Evolutionary conservation across 176 grass and related monocot genomes (phyloP).

Genomic region (Leersia perrieri): DNA sequence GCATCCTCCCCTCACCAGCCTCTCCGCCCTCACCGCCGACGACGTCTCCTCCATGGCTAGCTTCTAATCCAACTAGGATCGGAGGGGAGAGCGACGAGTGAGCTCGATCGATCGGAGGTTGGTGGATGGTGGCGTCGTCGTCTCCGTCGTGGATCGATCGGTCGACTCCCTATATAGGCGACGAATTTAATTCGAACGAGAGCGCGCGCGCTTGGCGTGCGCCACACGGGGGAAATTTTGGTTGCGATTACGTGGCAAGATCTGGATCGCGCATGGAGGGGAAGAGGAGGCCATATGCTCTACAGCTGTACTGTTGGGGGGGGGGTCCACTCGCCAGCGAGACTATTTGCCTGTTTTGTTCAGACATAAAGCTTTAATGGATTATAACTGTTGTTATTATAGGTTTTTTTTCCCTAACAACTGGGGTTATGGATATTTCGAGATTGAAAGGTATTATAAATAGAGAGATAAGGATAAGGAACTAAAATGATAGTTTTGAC

Average conservation of each 20-base stretch:
- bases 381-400: no score
- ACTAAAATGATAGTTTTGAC: no score
- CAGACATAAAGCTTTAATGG: background rate
- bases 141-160: no score
- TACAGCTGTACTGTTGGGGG: background rate
- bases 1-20: conserved; percentile 40
- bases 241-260: background rate
- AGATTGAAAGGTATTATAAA: no score
- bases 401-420: no score
- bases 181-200: no score
- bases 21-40: conserved; percentile 26
- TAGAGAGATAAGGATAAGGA: no score
- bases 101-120: background rate
- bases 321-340: background rate
- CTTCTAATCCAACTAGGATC: background rate
- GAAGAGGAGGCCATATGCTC: no score
- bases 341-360: no score
- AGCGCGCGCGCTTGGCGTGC: background rate
- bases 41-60: background rate
- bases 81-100: background rate
- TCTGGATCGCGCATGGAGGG: background rate
- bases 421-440: no score
- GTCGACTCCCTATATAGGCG: background rate
- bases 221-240: background rate
- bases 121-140: background rate